These are phyloP conservation scores for Neurospora sp. DNA, from an alignment of 495 filamentous ascomycete species.

Conservation along the genomic window DNA sequence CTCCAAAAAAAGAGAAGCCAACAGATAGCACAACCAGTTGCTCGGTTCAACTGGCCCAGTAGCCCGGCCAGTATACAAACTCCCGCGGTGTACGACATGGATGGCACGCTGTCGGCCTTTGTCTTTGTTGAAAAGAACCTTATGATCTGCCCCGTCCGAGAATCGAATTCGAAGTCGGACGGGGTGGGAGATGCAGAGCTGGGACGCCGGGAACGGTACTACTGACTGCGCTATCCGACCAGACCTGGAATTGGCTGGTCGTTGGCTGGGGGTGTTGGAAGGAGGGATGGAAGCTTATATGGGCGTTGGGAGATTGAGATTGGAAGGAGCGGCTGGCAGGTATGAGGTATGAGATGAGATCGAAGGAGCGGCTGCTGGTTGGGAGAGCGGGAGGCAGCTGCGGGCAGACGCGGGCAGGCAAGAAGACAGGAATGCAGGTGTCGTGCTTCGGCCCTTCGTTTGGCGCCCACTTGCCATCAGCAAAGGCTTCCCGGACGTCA, in stretches of 20 bases:
- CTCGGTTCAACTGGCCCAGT: not conserved
- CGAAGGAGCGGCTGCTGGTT: not conserved
- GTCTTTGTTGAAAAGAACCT: not conserved
- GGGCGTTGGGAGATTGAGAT: too few relatives aligned
- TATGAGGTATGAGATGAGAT: not conserved
- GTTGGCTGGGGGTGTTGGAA: not conserved
- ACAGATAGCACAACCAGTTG: not conserved
- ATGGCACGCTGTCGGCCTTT: not conserved
- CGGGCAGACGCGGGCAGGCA: not conserved
- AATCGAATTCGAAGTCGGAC: not conserved
- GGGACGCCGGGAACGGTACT: not conserved
- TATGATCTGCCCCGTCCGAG: not conserved
- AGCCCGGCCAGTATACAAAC: not conserved
- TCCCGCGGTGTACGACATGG: not conserved
- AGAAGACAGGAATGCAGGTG: not conserved
- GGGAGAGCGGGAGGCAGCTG: not conserved
- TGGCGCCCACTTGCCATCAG: not conserved
- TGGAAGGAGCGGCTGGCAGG: too few relatives aligned
- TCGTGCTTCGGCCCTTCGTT: not conserved
- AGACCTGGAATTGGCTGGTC: not conserved
- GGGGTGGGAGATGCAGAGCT: not conserved
- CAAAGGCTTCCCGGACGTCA: not conserved
- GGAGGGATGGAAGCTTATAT: not conserved
- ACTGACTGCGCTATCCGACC: not conserved
- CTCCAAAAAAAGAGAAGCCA: not conserved